Conservation (phyloP, 371 early-diverging fungal species). For the Rhizopus microsporus region DNA sequence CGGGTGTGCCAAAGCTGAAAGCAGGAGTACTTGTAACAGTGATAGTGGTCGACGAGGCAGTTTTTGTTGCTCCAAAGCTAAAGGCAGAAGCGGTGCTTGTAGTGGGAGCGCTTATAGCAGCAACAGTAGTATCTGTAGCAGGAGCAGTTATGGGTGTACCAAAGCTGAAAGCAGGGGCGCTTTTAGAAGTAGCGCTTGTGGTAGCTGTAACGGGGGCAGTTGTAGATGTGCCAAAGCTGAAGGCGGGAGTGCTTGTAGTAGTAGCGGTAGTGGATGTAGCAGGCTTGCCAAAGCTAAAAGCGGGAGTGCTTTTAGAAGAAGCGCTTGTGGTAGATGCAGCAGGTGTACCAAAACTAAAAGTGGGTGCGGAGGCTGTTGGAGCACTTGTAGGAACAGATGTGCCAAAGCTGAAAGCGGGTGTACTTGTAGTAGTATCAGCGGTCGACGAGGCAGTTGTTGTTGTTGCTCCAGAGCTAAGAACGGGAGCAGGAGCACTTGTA, state of each 20-base stretch:
- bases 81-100: background rate
- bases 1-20: background rate
- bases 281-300: slow-evolving; percentile 4
- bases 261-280: background rate
- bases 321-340: background rate
- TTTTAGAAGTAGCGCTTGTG: background rate
- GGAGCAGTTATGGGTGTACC: background rate
- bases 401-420: slow-evolving; percentile 1
- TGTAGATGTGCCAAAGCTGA: background rate
- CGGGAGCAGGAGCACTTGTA: background rate
- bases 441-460: background rate
- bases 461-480: slow-evolving; percentile 6
- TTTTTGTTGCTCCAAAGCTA: background rate
- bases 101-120: background rate
- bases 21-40: background rate
- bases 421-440: background rate
- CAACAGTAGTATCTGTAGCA: background rate
- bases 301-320: background rate
- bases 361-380: background rate
- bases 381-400: background rate
- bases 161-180: background rate
- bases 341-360: background rate
- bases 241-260: background rate
- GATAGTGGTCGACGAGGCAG: too few species aligned
- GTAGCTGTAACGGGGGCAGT: background rate